Conservation (phyloP, 371 early-diverging fungal species). For the Rhizopus stolonifer region DNA sequence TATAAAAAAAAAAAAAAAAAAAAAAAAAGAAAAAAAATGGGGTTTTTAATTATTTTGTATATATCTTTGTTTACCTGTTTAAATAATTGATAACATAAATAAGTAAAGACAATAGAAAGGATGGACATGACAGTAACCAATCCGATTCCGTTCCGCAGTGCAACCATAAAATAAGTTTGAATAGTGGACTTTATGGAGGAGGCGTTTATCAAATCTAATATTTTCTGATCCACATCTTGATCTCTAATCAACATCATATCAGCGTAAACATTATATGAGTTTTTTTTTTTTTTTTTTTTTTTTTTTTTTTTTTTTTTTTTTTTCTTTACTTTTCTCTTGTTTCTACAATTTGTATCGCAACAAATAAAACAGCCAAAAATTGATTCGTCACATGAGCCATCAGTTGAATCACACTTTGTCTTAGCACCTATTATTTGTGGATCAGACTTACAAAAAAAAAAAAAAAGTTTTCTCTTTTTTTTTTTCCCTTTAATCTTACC, state of each 20-base stretch:
- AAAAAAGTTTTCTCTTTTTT: no score
- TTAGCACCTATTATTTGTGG: conserved; percentile 32
- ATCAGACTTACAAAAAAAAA: neutral
- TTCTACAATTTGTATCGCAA: conserved; percentile 42
- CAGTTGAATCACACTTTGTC: conserved; percentile 51
- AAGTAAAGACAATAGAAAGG: conserved; percentile 28
- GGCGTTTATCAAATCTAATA: neutral
- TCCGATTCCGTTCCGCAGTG: conserved; percentile 39
- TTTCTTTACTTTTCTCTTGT: conserved; percentile 37
- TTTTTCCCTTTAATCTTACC: conserved; percentile 23
- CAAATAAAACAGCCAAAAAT: conserved; percentile 36
- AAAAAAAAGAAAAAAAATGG: neutral
- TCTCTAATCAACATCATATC: neutral
- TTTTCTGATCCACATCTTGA: neutral
- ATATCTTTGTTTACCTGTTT: conserved; percentile 46
- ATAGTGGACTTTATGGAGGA: neutral
- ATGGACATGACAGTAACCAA: conserved; percentile 25
- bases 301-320: no score
- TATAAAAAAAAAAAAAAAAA: neutral
- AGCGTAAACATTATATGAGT: no score
- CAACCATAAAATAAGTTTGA: conserved; percentile 4
- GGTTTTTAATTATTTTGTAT: no score
- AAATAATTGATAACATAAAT: conserved; percentile 29
- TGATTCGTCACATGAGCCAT: conserved; percentile 39
- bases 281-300: neutral